These are phyloP conservation scores for Tulasnella sp. DNA, from an alignment of 768 basidiomycete genomes.

Conservation along the genomic window DNA sequence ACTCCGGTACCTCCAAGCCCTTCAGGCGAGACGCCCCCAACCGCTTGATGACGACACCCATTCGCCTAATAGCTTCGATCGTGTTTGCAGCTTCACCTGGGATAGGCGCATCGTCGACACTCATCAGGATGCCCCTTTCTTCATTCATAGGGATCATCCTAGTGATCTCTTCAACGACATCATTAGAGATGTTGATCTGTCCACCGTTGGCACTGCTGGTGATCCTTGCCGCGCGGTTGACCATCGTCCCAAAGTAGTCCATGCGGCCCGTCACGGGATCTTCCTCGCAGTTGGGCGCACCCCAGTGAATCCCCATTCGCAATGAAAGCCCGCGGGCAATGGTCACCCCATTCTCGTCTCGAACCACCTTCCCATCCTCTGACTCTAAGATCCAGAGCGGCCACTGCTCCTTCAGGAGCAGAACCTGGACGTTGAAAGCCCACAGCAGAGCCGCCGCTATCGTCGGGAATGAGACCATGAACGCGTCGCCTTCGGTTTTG, in stretches of 20 bases:
- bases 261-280: conserved; percentile 89
- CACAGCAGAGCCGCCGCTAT: conserved; percentile 80
- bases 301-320: conserved; percentile 96
- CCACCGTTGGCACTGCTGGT: conserved; percentile 76
- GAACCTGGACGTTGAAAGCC: conserved; percentile 75
- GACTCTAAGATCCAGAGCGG: conserved; percentile 88
- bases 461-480: conserved; percentile 96
- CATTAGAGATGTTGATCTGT: conserved; percentile 84
- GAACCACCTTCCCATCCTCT: conserved; percentile 75
- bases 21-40: conserved; percentile 90
- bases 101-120: conserved; percentile 17
- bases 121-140: conserved; percentile 23
- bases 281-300: conserved; percentile 75
- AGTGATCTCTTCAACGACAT: conserved; percentile 74
- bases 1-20: conserved; percentile 85
- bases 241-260: conserved; percentile 97
- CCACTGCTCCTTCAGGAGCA: conserved; percentile 76
- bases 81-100: conserved; percentile 22
- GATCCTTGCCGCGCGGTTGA: conserved; percentile 86
- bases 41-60: conserved; percentile 58
- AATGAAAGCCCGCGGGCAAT: conserved; percentile 85
- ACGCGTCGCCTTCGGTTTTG: conserved; percentile 98
- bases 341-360: conserved; percentile 51
- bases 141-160: conserved; percentile 26
- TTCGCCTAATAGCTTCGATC: conserved; percentile 60